These are phyloP conservation scores for Suhomyces sp. DNA, from an alignment of 805 yeast species.

Conservation along the genomic window DNA sequence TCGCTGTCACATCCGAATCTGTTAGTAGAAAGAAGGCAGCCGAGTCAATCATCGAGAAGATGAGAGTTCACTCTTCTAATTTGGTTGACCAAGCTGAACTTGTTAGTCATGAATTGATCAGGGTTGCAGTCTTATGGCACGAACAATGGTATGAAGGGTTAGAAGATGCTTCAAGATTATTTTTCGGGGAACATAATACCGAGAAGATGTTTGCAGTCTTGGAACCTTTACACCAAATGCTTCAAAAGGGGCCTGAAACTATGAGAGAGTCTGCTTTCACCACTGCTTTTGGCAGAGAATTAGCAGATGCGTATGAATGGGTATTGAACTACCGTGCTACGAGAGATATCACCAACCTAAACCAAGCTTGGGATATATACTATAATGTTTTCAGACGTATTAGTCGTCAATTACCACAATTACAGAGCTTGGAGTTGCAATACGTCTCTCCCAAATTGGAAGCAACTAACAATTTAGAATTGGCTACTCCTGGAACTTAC, in stretches of 20 bases:
- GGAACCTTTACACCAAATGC: constrained; percentile 83
- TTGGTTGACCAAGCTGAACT: constrained; percentile 90
- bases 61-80: constrained; percentile 82
- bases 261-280: constrained; percentile 89
- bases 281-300: constrained; percentile 89
- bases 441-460: constrained; percentile 90
- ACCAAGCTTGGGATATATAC: constrained; percentile 98
- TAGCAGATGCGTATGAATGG: constrained; percentile 93
- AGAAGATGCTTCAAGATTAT: constrained; percentile 92
- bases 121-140: constrained; percentile 96
- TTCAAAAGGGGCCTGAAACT: constrained; percentile 87
- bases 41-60: constrained; percentile 81
- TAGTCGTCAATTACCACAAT: constrained; percentile 82
- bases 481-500: constrained; percentile 95
- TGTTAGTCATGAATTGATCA: constrained; percentile 88
- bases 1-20: constrained; percentile 92
- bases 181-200: constrained; percentile 91
- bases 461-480: constrained; percentile 71
- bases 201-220: constrained; percentile 91
- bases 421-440: constrained; percentile 83
- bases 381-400: constrained; percentile 91
- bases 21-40: constrained; percentile 91
- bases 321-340: constrained; percentile 80
- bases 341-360: constrained; percentile 81
- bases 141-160: constrained; percentile 98